Conservation (phyloP, 106 monocot species). For the Platanthera guangdongensis region DNA sequence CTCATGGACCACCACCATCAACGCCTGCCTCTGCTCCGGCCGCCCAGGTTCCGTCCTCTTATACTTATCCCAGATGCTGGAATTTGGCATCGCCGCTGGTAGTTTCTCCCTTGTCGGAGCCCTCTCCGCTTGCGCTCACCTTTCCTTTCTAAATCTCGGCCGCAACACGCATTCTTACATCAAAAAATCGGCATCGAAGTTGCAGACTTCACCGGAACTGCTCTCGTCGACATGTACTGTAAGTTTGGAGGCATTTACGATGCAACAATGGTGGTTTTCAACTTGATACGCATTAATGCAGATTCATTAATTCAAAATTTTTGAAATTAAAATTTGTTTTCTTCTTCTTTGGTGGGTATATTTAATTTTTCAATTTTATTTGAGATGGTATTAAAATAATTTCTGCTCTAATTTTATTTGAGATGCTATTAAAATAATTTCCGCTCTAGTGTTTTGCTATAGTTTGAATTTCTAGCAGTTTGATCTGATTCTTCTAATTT, state of each 20-base stretch:
- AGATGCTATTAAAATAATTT: too few species aligned
- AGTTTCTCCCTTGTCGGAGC: conserved; percentile 19
- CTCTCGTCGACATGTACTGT: neutral
- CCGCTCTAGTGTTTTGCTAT: too few species aligned
- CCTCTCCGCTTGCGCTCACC: conserved; percentile 20
- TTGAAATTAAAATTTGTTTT: too few species aligned
- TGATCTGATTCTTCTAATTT: too few species aligned
- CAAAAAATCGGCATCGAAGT: conserved; percentile 9
- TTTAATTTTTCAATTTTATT: too few species aligned
- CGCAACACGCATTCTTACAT: conserved; percentile 10
- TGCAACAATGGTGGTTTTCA: conserved; percentile 14
- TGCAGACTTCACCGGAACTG: conserved; percentile 10
- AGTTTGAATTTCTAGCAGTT: too few species aligned
- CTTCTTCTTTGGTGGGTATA: too few species aligned
- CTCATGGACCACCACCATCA: neutral
- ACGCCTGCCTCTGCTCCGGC: conserved; percentile 14
- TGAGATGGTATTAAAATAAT: too few species aligned
- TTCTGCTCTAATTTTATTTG: too few species aligned
- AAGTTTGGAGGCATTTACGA: conserved; percentile 19
- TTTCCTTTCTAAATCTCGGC: conserved; percentile 11
- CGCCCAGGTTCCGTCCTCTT: conserved; percentile 5
- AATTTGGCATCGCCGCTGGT: conserved; percentile 10
- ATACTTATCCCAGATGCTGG: conserved; percentile 20
- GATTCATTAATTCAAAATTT: neutral
- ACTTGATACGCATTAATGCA: neutral